A percentile compares a stretch with the other conserved stretches of the same genome.
Conservation (phyloP, 78 protist species). For the Creolimax fragrantissima region DNA sequence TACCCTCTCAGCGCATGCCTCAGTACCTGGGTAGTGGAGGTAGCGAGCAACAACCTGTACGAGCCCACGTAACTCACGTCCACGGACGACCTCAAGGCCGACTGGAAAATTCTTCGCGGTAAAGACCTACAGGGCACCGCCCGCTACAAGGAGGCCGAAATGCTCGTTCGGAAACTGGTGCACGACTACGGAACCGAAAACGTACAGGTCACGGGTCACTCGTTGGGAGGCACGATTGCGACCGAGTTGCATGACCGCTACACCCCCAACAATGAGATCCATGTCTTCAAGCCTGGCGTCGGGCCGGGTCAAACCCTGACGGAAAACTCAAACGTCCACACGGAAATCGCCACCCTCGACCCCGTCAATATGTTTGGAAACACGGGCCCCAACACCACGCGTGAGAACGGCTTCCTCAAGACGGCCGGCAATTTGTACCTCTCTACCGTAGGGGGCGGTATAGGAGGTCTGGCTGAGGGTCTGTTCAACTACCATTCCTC, state of each 20-base stretch:
- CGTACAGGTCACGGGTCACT: not conserved
- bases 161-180: not conserved
- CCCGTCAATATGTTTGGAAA: too few relatives aligned
- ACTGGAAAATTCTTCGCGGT: not conserved
- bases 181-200: not conserved
- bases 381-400: too few relatives aligned
- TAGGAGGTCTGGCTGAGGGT: too few relatives aligned
- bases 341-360: too few relatives aligned
- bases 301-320: not conserved
- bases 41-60: too few relatives aligned
- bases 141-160: not conserved
- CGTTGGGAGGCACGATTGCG: slow-evolving; percentile 13
- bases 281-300: not conserved
- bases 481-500: too few relatives aligned
- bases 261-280: not conserved
- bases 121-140: not conserved
- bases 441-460: too few relatives aligned
- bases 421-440: too few relatives aligned
- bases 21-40: too few relatives aligned
- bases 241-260: not conserved
- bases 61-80: not conserved
- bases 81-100: not conserved
- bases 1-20: too few relatives aligned
- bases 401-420: too few relatives aligned
- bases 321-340: not conserved